Evolutionary conservation across 2,329 filamentous ascomycete species (phyloP), one percentile per base, ranked within the genome.

Genomic region (Fusarium goolgardi): DNA sequence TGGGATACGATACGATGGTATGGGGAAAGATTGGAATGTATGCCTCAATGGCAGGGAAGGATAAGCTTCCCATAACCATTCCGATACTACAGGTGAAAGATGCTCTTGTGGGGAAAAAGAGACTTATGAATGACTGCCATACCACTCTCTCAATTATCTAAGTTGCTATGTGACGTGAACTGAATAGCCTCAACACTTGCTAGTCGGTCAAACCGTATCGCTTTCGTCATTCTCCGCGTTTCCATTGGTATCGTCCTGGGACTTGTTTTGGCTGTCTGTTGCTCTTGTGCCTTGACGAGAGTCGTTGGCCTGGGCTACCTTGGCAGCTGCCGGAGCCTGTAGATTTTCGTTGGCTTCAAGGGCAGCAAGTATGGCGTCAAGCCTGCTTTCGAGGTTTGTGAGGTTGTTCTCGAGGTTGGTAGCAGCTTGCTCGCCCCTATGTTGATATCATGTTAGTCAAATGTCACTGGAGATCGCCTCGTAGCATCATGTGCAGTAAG

Each of bases 361-460:
- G 25, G 81, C 81, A 18, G 82, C 83, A 23, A 88, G 79, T 23
- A 88, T 78, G 61, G 80, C 81, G 63, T 88, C 85, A n/a, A 88
- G 80, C 73, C 83, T 86, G 71, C 77, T 79, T 75, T 88, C 85
- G 21, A 88, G 79, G 34, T 72, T 82, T 11, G 80, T 79, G 50
- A 88, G 79, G 67, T 84, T 84, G 3, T 81, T 78, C 72, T 88
- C 86, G 20, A 88, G 81, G 31, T 80, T 80, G 13, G 81, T 73
- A 41, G 86, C 86, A 6, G 85, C 78, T 69, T 85, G 82, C 63
- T 88, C 86, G 69, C 86, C 86, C 70, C 84, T 86, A 34, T 62
- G 57, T 63, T 35, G 16, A 29, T 53, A 40, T 18, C 21, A 40
- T 52, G 70, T 75, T 59, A 74, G 71, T 46, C 23, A 63, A 21